Base-by-base conservation (phyloP, 2,329 filamentous ascomycete genomes). In the Claviceps digitariae region DNA sequence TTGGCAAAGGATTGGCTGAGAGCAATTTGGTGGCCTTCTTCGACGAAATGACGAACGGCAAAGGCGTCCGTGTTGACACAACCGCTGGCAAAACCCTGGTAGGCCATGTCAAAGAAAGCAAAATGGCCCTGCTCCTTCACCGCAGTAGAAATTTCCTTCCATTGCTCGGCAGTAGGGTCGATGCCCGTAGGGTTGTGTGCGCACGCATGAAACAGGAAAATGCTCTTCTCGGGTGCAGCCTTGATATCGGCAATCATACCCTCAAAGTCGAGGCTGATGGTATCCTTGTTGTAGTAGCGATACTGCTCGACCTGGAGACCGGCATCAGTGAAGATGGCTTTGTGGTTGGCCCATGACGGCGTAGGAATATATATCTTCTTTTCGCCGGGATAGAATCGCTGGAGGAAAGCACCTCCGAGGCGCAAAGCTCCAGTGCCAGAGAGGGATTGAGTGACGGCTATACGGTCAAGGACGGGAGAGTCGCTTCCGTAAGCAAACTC, bases 31-130 rank as follows among this genome's bases (percentile, higher is more conserved):
- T 95, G 90, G 64, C 91, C 91, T 74, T 96, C 77, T 74, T 89
- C 80, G 69, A 96, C 83, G 70, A 98, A 98, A 78, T 96, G 79
- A 61, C 93, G 84, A 61, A 97, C 80, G 57, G 93, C 88, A 68
- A 91, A 97, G 59, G 93, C 93, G 69, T 98, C 91, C 72, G 84
- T 84, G 77, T 94, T 82, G 59, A 87, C 93, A 73, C 95, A 82
- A 62, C 91, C 91, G 59, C 86, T 93, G 63, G 91, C 91, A 67
- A 98, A 97, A 63, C 91, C 91, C 75, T 98, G 91, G 79, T 98
- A 98, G 59, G 91, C 91, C 90, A 96, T 96, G 72, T 97, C 91
- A 75, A 97, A 98, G 82, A 98, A 96, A 64, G 89, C 84, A 70
- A 86, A 95, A 79, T 97, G 91, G 50, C 79, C 83, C 69, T 86